Evolutionary conservation across 1,284 basidiomycete species (phyloP).

Genomic region (Heterobasidion parviporum): DNA sequence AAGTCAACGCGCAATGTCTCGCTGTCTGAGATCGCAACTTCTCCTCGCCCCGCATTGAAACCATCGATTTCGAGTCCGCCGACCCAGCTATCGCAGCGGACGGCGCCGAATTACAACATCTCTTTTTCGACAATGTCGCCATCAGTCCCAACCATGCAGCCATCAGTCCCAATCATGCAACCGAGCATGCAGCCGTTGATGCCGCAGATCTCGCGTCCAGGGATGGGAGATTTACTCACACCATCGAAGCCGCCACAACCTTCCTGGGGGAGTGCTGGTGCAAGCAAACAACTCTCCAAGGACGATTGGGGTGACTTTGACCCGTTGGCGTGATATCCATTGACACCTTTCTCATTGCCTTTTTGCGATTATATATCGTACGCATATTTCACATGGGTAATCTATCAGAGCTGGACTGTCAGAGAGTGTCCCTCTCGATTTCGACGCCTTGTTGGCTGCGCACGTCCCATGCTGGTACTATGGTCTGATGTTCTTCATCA

Average conservation of each 20-base stretch:
- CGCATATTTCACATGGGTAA: not conserved
- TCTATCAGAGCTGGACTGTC: not conserved
- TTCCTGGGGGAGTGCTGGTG: conserved; percentile 26
- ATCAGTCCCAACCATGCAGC: conserved; percentile 15
- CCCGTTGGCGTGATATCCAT: conserved; percentile 38
- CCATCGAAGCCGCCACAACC: conserved; percentile 51
- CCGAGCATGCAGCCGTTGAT: conserved; percentile 21
- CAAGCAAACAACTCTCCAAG: conserved; percentile 43
- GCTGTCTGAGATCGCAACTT: conserved; percentile 19
- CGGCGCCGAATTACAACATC: conserved; percentile 22
- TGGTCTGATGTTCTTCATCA: conserved; percentile 32
- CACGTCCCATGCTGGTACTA: conserved; percentile 47
- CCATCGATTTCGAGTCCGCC: conserved; percentile 8
- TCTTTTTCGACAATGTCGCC: conserved; percentile 17
- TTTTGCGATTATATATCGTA: not conserved
- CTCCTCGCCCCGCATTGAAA: conserved; percentile 4
- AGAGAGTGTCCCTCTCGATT: conserved; percentile 31
- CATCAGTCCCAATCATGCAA: not conserved
- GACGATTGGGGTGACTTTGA: conserved; percentile 77
- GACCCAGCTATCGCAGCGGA: conserved; percentile 4
- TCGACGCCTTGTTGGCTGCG: conserved; percentile 37
- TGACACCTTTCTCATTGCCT: not conserved
- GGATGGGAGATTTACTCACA: conserved; percentile 44
- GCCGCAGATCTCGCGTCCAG: conserved; percentile 26
- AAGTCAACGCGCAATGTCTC: conserved; percentile 50